phyloP scores from a whole-genome alignment of 2,329 filamentous ascomycete species.

The Pseudocercospora vitis region DNA sequence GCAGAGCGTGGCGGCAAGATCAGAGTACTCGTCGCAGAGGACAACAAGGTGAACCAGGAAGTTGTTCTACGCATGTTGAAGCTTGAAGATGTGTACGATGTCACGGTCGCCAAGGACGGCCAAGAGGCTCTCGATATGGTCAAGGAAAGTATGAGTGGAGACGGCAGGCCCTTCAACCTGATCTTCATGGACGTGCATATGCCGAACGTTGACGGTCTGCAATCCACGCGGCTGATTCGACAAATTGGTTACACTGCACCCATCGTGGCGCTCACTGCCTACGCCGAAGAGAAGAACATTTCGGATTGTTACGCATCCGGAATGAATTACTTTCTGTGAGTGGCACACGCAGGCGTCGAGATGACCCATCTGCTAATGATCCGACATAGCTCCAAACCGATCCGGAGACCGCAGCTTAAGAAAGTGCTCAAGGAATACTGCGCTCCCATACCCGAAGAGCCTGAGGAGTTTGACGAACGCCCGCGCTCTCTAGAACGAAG shows the following conservation, averaged over 20 bases:
- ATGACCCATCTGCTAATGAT: not conserved
- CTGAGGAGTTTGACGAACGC: conserved; percentile 21
- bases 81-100: conserved; percentile 78
- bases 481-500: conserved; percentile 10
- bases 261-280: conserved; percentile 90
- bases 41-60: conserved; percentile 65
- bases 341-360: not conserved
- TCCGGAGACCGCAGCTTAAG: conserved; percentile 78
- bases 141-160: conserved; percentile 70
- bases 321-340: conserved; percentile 81
- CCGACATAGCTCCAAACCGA: conserved; percentile 53
- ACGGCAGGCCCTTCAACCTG: conserved; percentile 69
- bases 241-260: conserved; percentile 84
- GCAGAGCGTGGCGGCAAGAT: conserved; percentile 61
- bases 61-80: conserved; percentile 66
- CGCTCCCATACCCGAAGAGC: conserved; percentile 28
- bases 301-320: conserved; percentile 71
- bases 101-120: conserved; percentile 67
- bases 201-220: conserved; percentile 76
- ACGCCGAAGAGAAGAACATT: conserved; percentile 80
- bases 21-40: conserved; percentile 82
- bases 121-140: conserved; percentile 84
- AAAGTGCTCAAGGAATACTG: conserved; percentile 80
- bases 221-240: conserved; percentile 81
- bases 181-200: conserved; percentile 64